These are phyloP conservation scores for Clonostachys byssicola DNA, from an alignment of 2,329 filamentous ascomycete species.

Conservation along the genomic window DNA sequence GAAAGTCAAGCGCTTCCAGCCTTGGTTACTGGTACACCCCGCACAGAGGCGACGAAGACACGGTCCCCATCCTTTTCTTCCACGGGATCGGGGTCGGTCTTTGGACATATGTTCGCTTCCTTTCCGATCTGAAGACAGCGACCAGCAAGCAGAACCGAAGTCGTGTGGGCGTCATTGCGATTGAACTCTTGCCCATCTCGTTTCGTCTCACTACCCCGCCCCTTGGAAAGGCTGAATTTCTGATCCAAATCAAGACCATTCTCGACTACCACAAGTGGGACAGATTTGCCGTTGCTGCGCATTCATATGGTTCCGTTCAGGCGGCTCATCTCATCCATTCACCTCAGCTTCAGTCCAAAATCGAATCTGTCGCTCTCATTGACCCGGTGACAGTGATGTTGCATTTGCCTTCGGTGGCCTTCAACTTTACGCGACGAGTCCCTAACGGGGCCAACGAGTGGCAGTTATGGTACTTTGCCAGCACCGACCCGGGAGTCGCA, in stretches of 20 bases:
- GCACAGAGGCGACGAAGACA: constrained; percentile 42
- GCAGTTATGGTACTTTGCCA: constrained; percentile 68
- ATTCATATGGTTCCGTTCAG: constrained; percentile 62
- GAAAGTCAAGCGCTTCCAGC: constrained; percentile 39
- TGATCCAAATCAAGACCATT: constrained; percentile 51
- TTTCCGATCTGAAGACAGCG: constrained; percentile 42
- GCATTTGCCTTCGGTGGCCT: constrained; percentile 66
- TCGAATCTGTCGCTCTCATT: constrained; percentile 41
- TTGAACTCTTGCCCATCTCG: constrained; percentile 64
- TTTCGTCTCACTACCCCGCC: constrained; percentile 55
- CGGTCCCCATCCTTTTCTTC: constrained; percentile 60
- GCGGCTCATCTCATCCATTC: constrained; percentile 57
- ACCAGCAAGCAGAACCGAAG: constrained; percentile 23
- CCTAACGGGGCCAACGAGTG: constrained; percentile 62
- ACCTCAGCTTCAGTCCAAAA: constrained; percentile 38
- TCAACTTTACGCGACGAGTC: constrained; percentile 50
- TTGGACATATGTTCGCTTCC: constrained; percentile 55
- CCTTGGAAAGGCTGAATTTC: constrained; percentile 45
- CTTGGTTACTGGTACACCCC: constrained; percentile 64
- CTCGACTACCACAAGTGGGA: constrained; percentile 53
- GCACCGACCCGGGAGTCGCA: constrained; percentile 62
- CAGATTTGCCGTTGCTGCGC: constrained; percentile 55
- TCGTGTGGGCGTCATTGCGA: constrained; percentile 57
- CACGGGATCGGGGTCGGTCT: constrained; percentile 70
- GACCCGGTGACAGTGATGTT: constrained; percentile 65